phyloP scores from a whole-genome alignment of 768 basidiomycete genomes.

The Amanita fuliginea region DNA sequence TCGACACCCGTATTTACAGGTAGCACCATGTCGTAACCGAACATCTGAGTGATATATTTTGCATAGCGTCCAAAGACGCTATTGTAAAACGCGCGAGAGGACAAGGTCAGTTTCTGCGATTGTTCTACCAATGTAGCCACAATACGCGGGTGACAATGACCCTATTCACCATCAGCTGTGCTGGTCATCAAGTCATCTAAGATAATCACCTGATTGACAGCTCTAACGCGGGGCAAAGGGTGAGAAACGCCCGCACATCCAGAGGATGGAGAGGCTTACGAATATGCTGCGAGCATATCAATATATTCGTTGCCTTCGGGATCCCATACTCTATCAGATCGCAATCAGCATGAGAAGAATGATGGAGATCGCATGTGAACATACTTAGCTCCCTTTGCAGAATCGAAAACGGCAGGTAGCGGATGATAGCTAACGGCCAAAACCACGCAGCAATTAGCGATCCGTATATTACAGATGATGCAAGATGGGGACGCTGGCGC shows the following conservation, averaged over 20 bases:
- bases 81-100: constrained; percentile 95
- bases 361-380: constrained; percentile 20
- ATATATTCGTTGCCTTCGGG: constrained; percentile 94
- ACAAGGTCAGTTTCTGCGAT: constrained; percentile 83
- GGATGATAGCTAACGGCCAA: constrained; percentile 81
- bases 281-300: constrained; percentile 97
- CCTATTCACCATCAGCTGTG: constrained; percentile 25
- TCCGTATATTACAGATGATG: constrained; percentile 14
- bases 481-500: constrained; percentile 12
- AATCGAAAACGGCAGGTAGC: constrained; percentile 88
- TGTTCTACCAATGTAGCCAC: constrained; percentile 74
- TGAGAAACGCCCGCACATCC: background rate
- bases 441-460: constrained; percentile 28
- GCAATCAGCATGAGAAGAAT: constrained; percentile 8
- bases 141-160: constrained; percentile 89
- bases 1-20: constrained; percentile 99
- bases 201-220: constrained; percentile 66
- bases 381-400: constrained; percentile 82
- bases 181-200: constrained; percentile 6
- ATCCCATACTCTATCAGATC: constrained; percentile 67
- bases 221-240: constrained; percentile 29
- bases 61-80: constrained; percentile 87
- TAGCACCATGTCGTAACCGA: constrained; percentile 90
- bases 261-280: constrained; percentile 37
- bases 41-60: constrained; percentile 69